Evolutionary conservation across 2,329 filamentous ascomycete genomes (phyloP), one percentile per base, ranked within the genome.

Genomic region (Falciphora oryzae): DNA sequence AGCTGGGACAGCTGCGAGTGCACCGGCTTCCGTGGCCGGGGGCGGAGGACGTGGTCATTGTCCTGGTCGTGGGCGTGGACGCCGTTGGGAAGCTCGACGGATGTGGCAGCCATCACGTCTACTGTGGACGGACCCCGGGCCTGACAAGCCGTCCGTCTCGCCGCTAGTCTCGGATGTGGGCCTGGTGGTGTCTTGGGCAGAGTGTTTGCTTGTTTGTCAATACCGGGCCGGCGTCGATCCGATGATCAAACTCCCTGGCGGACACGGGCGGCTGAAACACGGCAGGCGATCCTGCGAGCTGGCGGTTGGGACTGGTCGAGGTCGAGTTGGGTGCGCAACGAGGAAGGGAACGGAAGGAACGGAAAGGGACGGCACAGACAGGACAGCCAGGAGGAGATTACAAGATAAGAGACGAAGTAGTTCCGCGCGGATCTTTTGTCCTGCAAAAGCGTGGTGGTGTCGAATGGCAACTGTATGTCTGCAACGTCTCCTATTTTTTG

Each of bases 1-100:
- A 80, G 72, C 63, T 78, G 77, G 3, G 77, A 75, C n/a, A 82
- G 72, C 69, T 82, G 81, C 2, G 78, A 73, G 65, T 83, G 81
- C 66, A 79, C 74, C 0, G 80, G 78, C 68, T 83, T 84, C 67
- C 80, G 78, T 29, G 81, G 79, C 13, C 83, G 77, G 22, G 83
- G 80, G 7, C 82, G 80, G 64, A 83, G 70, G 63, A 83, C 75
- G 66, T 80, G 73, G 63, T 81, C 81, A n/a, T 63, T 44, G 25
- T 27, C 50, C 5, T 35, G 61, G n/a, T 31, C 53, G 59, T 61
- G 58, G 22, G 63, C 53, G 59, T 61, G 58, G 22, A 64, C 57
- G 44, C 71, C 70, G 58, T 75, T 71, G 44, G 64, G 66, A 61
- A 66, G 65, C 63, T 71, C 69, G 59, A 71, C 70, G n/a, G 72